Evolutionary conservation across 148 eudicot genomes (phyloP), one percentile per base, ranked within the genome.

Genomic region (Nyssa sinensis): DNA sequence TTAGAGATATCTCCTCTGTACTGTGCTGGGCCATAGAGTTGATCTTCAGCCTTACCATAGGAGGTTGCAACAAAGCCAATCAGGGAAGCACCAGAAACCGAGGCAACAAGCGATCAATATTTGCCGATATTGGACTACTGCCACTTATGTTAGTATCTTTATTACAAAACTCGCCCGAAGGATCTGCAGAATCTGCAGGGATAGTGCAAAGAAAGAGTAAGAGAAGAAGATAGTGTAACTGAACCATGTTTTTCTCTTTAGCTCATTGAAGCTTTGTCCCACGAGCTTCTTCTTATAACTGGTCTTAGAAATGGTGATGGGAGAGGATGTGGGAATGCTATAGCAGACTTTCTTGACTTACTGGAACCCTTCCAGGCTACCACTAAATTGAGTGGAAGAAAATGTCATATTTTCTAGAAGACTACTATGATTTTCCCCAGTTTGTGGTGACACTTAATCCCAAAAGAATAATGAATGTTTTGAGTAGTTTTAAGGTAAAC

Each of bases 1-100:
- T n/a, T n/a, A n/a, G n/a, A n/a, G 32, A 94, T 89, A 61, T 94
- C 97, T 31, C 88, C 93, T 28, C 97, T 74, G 90, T 97, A 94
- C 72, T 94, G 98, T 23, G 94, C 90, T 7, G 90, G 77, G 70
- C 95, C 98, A 31, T 81, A 94, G 64, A 90, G 80, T 69, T 66
- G 66, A 70, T 70, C 31, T 12, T 34, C n/a, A 11, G 16, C 76
- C 2, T 78, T 44, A 25, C 95, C 97, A 60, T 67, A 67, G 1
- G 98, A 87, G 75, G 93, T 69, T 29, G 80, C 67, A 9, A 76
- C 39, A 68, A 72, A 88, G 25, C 85, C 85, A 27, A 81, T 81
- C 14, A 53, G 69, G 33, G 76, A 28, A 39, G 90, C 81, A 30
- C 83, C 84, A 11, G 76, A 25, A 32, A 86, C 86, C 12, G 88